Evolutionary conservation across 2,329 filamentous ascomycete species (phyloP).

Genomic region (Grosmannia serpens): DNA sequence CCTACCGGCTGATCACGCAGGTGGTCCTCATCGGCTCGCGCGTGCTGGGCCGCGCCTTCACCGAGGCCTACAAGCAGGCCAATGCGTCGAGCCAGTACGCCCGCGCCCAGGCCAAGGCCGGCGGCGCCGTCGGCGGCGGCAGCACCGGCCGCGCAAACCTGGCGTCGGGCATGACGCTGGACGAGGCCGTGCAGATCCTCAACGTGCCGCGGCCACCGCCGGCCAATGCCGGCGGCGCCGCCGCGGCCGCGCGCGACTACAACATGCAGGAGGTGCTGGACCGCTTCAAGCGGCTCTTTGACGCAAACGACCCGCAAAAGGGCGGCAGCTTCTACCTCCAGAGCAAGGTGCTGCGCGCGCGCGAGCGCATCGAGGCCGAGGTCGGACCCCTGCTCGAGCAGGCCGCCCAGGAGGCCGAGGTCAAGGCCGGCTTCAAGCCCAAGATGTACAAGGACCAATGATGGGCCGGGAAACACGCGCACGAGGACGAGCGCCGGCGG

Average conservation of each 20-base stretch:
- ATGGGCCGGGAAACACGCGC: too few relatives aligned
- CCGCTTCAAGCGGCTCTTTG: constrained; percentile 89
- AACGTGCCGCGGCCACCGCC: constrained; percentile 78
- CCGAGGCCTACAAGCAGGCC: constrained; percentile 92
- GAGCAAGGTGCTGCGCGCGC: constrained; percentile 86
- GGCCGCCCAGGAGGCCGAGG: constrained; percentile 62
- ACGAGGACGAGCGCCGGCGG: not conserved
- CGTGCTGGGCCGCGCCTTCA: constrained; percentile 84
- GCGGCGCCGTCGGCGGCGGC: constrained; percentile 35
- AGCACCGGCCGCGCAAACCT: constrained; percentile 29
- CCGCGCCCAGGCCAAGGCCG: constrained; percentile 54
- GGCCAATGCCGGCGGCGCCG: constrained; percentile 19
- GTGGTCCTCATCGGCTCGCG: constrained; percentile 84
- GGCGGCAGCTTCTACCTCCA: constrained; percentile 97
- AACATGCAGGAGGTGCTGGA: constrained; percentile 71
- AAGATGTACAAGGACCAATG: constrained; percentile 75
- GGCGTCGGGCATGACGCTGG: constrained; percentile 71
- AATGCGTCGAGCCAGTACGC: constrained; percentile 76
- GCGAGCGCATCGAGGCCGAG: constrained; percentile 87
- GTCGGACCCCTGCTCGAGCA: constrained; percentile 60
- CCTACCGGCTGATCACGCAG: constrained; percentile 88
- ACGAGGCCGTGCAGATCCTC: constrained; percentile 94
- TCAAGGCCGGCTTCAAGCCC: constrained; percentile 81
- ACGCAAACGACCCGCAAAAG: constrained; percentile 87
- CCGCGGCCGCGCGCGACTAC: constrained; percentile 4